Evolutionary conservation across 768 basidiomycete species (phyloP).

Genomic region (Tulasnella sp.): DNA sequence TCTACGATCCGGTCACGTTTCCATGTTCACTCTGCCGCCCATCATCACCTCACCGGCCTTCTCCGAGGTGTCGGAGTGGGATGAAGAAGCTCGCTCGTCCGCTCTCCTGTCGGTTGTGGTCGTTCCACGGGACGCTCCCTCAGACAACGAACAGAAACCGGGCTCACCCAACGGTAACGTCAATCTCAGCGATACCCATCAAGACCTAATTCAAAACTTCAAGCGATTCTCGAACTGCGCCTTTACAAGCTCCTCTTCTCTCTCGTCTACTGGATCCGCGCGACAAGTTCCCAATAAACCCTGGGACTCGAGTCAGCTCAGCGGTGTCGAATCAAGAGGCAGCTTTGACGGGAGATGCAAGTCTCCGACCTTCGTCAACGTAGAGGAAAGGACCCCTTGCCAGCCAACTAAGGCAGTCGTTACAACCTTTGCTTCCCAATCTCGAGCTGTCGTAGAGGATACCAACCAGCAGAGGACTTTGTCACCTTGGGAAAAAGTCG

Average conservation of each 20-base stretch:
- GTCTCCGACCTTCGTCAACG: background rate
- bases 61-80: background rate
- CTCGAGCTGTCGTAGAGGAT: background rate
- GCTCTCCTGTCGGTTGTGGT: background rate
- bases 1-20: background rate
- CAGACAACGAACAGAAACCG: background rate
- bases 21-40: slow-evolving; percentile 9
- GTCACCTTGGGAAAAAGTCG: slow-evolving; percentile 21
- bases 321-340: background rate
- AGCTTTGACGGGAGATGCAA: background rate
- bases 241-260: background rate
- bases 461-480: background rate
- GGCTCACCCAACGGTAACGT: background rate
- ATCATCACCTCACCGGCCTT: slow-evolving; percentile 14
- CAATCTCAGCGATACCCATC: background rate
- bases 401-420: background rate
- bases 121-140: background rate
- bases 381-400: background rate
- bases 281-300: background rate
- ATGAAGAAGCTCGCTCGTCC: background rate
- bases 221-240: background rate
- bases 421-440: background rate
- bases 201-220: background rate
- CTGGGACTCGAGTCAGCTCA: background rate
- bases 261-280: background rate